Base-by-base conservation (phyloP, 2,329 filamentous ascomycete genomes). In the Penicillium sp. region DNA sequence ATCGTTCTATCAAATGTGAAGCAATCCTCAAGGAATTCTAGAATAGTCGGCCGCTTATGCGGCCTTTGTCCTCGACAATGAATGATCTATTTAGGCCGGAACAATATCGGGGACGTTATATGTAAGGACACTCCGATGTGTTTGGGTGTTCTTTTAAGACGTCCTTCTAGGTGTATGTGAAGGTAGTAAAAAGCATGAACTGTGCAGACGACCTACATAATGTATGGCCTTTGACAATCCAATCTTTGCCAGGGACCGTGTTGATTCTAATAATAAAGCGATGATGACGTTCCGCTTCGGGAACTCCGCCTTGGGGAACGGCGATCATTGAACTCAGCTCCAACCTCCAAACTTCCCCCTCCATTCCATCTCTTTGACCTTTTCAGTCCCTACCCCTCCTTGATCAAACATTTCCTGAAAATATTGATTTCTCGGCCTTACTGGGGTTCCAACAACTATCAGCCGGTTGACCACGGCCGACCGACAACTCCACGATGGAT, bases 401-500 rank as follows among this genome's bases (percentile, higher is more conserved):
- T 43, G 40, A 16, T 34, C 33, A 38, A 31, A 34, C 31, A 50
- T 48, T 31, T 11, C 4, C 46, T 51, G 39, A 34, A 44, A 36
- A 45, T 50, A 51, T 41, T 49, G 9, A 10, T 33, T 40, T 43
- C 29, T 34, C 29, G 4, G 10, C 39, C 52, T 49, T 21, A 44
- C 50, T 54, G 51, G 58, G 33, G 54, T 52, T 57, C 49, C 58
- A 60, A 62, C 15, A 29, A 52, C 41, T 44, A 47, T 58, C 43
- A 47, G 55, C 49, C 55, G 63, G 63, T 55, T 59, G 53, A 60
- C 52, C 51, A 61, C 59, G 49, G 59, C 46, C 40, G 53, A 57
- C 58, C 55, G 53, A 57, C 47, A 54, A 57, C 56, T 59, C 65
- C 62, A 65, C 68, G 58, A 79, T 79, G 77, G 76, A 79, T 62